phyloP scores from a whole-genome alignment of 257 asterid species.

The Nicotiana paniculata region DNA sequence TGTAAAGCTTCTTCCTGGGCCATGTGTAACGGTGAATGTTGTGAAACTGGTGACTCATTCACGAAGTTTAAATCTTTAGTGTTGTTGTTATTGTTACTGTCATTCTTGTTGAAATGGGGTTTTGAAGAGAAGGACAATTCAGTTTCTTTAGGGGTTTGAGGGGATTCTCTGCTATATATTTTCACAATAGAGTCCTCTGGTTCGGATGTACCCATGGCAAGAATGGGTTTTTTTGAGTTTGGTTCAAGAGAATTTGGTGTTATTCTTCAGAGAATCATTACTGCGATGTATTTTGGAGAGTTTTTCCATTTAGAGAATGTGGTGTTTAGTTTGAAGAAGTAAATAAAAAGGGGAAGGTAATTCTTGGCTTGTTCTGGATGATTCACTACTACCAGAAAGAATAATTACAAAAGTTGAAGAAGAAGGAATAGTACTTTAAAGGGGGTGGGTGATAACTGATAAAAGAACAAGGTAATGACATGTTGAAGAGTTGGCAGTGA shows the following conservation, averaged over 20 bases:
- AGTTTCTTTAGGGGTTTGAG: not conserved
- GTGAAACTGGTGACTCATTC: conserved; percentile 35
- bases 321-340: not conserved
- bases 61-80: conserved; percentile 34
- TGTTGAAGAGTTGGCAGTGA: not conserved
- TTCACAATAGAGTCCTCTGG: conserved; percentile 17
- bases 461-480: not conserved
- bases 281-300: not conserved
- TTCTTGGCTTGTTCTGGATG: not conserved
- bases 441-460: too few relatives aligned
- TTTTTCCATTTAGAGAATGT: conserved; percentile 16
- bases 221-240: not conserved
- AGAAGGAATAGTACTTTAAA: not conserved
- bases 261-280: conserved; percentile 9
- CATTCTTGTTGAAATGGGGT: conserved; percentile 8
- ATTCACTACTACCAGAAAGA: not conserved
- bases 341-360: not conserved
- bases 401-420: not conserved
- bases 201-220: not conserved
- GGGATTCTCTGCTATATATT: conserved; percentile 10
- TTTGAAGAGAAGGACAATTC: not conserved
- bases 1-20: conserved; percentile 38
- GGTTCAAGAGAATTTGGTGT: conserved; percentile 16
- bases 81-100: not conserved
- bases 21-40: conserved; percentile 30